Evolutionary conservation across 805 yeast genomes (phyloP), one percentile per base, ranked within the genome.

Genomic region (Huiozyma naganishii): DNA sequence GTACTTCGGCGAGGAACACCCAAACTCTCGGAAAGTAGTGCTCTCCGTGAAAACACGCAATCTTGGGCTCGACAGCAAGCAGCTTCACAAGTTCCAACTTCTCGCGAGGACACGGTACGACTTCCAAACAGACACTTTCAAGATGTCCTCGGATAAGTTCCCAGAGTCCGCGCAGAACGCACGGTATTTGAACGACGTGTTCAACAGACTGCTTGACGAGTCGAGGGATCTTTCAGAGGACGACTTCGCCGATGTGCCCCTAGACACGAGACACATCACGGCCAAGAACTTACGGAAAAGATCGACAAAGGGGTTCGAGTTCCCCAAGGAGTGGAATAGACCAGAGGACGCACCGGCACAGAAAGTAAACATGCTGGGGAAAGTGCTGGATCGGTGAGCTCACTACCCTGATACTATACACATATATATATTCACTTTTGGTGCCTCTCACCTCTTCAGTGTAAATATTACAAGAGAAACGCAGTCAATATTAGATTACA

Each of bases 101-200:
- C 66, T 90, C 49, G 78, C 94, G 3, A 95, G 88, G 27, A 73
- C 79, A 32, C 79, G 95, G 62, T 88, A 80, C 59, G 77, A 87
- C 61, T 70, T 71, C 49, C 65, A 65, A 32, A 72, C 72, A 1
- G 81, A 83, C 55, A 60, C 64, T 12, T 72, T 90, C 55, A 76
- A 73, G 51, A 74, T 88, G 64, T 70, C 85, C n/a, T 65, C 77
- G 32, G 79, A 74, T 41, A 73, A 73, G 53, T 85, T 73, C 61
- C 70, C 77, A 6, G 85, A 86, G 54, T 81, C 95, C 36, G 76
- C 94, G 1, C 97, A 90, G 64, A 92, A 92, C 64, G 83, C 90
- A 41, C 74, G 83, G 50, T 79, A 72, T 60, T 66, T 86, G 49
- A 79, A 80, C 13, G 83, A 78, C 44, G 70, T 78, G 28, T 68